Evolutionary conservation across 345 rosid genomes (phyloP).

Genomic region (Rhodomyrtus tomentosa): DNA sequence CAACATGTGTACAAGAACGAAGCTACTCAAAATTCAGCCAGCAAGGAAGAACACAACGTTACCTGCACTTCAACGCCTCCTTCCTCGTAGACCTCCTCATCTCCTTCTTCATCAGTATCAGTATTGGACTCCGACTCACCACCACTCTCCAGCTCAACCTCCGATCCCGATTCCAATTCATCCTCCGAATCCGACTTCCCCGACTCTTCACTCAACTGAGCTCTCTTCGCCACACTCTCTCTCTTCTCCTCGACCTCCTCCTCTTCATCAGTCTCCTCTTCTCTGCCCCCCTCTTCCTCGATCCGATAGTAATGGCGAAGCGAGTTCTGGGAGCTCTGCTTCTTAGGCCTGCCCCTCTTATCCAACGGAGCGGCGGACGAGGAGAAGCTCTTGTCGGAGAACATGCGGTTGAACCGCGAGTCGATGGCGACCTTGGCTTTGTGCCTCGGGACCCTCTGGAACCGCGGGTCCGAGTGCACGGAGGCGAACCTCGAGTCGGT

Average conservation of each 20-base stretch:
- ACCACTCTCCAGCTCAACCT: conserved; percentile 4
- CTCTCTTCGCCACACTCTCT: conserved; percentile 10
- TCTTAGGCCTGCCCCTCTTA: conserved; percentile 68
- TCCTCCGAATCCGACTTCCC: conserved; percentile 1
- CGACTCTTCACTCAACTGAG: neutral
- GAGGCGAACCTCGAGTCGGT: conserved; percentile 58
- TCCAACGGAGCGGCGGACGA: conserved; percentile 52
- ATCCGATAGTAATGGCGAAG: conserved; percentile 61
- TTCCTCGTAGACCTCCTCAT: conserved; percentile 29
- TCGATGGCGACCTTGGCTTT: conserved; percentile 63
- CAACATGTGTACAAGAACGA: neutral
- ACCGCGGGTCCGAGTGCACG: conserved; percentile 72
- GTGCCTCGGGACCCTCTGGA: conserved; percentile 59
- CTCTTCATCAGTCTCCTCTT: neutral
- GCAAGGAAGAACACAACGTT: neutral
- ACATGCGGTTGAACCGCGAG: conserved; percentile 48
- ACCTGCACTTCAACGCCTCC: conserved; percentile 38
- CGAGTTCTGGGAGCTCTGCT: conserved; percentile 15
- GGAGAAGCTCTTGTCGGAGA: conserved; percentile 47
- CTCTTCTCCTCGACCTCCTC: conserved; percentile 10
- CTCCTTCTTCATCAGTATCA: conserved; percentile 50
- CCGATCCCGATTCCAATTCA: conserved; percentile 10
- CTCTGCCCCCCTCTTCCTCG: conserved; percentile 16
- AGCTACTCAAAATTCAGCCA: neutral
- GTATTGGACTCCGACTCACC: conserved; percentile 27